A percentile compares a stretch with the other conserved stretches of the same genome.
These are phyloP conservation scores for Aspergillus melleus DNA, from an alignment of 2,329 filamentous ascomycete species.

Conservation along the genomic window DNA sequence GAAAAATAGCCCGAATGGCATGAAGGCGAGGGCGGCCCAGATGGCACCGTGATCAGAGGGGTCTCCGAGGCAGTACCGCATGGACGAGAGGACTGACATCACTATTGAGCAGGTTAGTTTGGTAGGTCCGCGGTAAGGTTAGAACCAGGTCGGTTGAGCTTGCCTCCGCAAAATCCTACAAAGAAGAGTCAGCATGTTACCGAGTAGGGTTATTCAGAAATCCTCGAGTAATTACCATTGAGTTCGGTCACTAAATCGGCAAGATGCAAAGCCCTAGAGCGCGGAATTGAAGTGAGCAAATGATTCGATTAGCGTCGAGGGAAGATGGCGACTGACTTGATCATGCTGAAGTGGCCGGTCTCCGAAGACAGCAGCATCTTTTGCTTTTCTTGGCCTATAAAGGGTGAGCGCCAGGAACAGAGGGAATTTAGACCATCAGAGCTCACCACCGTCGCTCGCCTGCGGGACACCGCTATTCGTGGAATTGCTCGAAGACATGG, in stretches of 20 bases:
- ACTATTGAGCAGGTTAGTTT: slow-evolving; percentile 47
- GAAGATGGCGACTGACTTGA: slow-evolving; percentile 40
- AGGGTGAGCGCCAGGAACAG: slow-evolving; percentile 13
- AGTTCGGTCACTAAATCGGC: slow-evolving; percentile 53
- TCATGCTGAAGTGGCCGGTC: slow-evolving; percentile 52
- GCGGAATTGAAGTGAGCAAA: slow-evolving; percentile 15
- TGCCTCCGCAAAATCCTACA: slow-evolving; percentile 51
- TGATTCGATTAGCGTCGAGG: neutral
- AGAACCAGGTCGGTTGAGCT: slow-evolving; percentile 18
- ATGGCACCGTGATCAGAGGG: slow-evolving; percentile 66
- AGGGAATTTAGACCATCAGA: slow-evolving; percentile 8
- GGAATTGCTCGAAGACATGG: slow-evolving; percentile 34
- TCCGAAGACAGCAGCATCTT: slow-evolving; percentile 50
- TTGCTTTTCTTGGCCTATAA: slow-evolving; percentile 50
- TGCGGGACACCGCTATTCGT: slow-evolving; percentile 29
- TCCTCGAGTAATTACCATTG: slow-evolving; percentile 39
- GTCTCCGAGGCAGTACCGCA: slow-evolving; percentile 85
- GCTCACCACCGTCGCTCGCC: slow-evolving; percentile 36
- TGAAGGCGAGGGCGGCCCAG: slow-evolving; percentile 79
- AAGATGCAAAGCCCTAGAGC: slow-evolving; percentile 47
- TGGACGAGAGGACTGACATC: slow-evolving; percentile 92
- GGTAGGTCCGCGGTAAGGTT: neutral
- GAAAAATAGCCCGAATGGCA: slow-evolving; percentile 93
- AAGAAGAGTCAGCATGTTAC: neutral
- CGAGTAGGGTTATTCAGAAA: neutral